Base-by-base conservation (phyloP, 805 yeast genomes). In the Cyberlindnera sargentensis region DNA sequence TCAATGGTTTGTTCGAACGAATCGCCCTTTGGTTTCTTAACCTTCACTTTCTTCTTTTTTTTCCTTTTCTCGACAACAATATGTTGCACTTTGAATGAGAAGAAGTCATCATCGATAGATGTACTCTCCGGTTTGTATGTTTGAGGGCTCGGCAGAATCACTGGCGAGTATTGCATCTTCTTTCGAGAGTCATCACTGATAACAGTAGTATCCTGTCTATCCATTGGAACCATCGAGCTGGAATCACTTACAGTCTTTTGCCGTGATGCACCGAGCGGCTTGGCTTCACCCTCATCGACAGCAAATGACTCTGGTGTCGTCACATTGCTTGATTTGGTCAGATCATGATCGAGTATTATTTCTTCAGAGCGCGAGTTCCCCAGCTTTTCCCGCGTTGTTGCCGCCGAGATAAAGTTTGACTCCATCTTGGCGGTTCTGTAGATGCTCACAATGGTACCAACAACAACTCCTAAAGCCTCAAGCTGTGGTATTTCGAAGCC, bases 251-350 rank as follows among this genome's bases (percentile, higher is more conserved):
- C 9, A 15, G 35, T 10, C 23, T 7, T 24, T 33, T 15, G 35
- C 23, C 8, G 24, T 8, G 15, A 33, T 33, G 35, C 15, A 5
- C 24, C 5, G 24, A n/a, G 24, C 23, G 6, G 23, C 27, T 9
- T n/a, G 23, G 4, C 25, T 10, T 33, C 15, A 11, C 24, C 35
- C 15, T 5, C 35, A 23, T 15, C 24, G 10, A n/a, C 24, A 15
- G 5, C 8, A 5, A 23, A 24, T 4, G 32, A 43, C 8, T 45
- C 47, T 1, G 61, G 61, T 8, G 56, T 55, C 0, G 50, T 25
- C 20, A 57, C 57, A 37, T 55, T 55, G 34, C 58, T 57, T 4
- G 61, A 57, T 36, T 49, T 47, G 1, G 49, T 58, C 30, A 57
- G 31, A 6, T 55, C 55, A 8, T 51, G 52, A 31, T 50, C 50